Evolutionary conservation across 257 asterid species (phyloP), one percentile per base, ranked within the genome.

Genomic region (Agastache rugosa): DNA sequence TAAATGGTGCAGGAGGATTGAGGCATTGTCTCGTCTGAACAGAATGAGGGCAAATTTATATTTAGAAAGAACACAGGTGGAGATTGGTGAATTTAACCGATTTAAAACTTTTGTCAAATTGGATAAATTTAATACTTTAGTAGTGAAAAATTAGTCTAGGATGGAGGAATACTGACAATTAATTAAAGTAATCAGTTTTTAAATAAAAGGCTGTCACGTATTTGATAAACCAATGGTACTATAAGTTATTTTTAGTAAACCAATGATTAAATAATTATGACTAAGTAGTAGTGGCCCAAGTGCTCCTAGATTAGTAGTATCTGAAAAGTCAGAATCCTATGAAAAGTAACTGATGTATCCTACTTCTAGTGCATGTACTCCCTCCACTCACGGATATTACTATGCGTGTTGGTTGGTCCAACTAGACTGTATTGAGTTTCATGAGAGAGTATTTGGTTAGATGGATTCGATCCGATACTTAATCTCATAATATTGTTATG

Each of bases 261-360:
- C 77, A 82, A 80, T 85, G 79, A 85, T 82, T 85, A 82, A 80
- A 67, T 63, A 75, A 71, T 72, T 35, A 63, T 73, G 72, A 82
- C 73, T 72, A 47, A 76, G 77, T 75, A 34, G 55, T 77, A 42
- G 55, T 45, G 66, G 60, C 73, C 58, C 53, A 25, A 55, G 55
- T 56, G 35, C 63, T n/a, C n/a, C 16, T 55, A 15, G 41, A 16
- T 59, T 27, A 14, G 22, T 34, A 25, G 75, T 77, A 79, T 84
- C 75, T 62, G 54, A 37, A 62, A 41, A 77, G 67, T 67, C 80
- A 80, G 86, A 79, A 77, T 85, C 89, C 89, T 23, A 79, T 77
- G 73, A 29, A 16, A 27, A 47, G 29, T 20, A 20, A 22, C 15
- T 16, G 31, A 9, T 6, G 20, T 67, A 50, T 20, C 29, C 37